Evolutionary conservation across 2,329 filamentous ascomycete genomes (phyloP), one percentile per base, ranked within the genome.

Genomic region (Colletotrichum musae): DNA sequence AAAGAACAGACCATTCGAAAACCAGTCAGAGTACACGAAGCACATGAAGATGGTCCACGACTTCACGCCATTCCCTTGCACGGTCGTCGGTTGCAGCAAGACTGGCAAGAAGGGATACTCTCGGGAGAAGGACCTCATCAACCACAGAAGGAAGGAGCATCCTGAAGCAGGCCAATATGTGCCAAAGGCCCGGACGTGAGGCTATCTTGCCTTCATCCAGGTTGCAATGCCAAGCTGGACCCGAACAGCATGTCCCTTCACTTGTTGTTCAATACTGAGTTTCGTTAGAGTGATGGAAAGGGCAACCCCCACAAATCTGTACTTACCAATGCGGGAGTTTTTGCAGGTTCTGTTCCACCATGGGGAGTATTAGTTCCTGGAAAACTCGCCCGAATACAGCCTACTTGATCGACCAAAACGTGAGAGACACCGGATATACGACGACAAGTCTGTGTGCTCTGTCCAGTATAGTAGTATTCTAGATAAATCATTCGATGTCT

Each of bases 11-110:
- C 72, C 71, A 16, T 77, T 78, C 52, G 18, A 48, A 0, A 73
- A 57, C 2, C 32, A 73, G 15, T 73, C 77, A 0, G 77, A 78
- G 1, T 81, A 76, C 60, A 77, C 70, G 0, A 76, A 74, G 18
- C 81, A 83, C 60, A 77, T 83, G 76, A 78, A 76, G 48, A 74
- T 77, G 2, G 73, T 75, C 6, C 80, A 83, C 52, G 71, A 79
- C 15, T 74, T 78, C 28, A 78, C 77, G 1, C 62, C 75, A 0
- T 81, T 76, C 48, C 76, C 78, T 0, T 83, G 80, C 56, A 66
- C 71, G 0, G 68, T 77, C 5, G 6, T 53, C 2, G 76, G 74
- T 0, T 83, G 81, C 45, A 71, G 74, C 16, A 74, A 67, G 57
- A 66, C 67, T 16, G 72, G 73, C 0, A 51, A 58, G 7, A 76